Conservation (phyloP, 192 early-diverging fungal genomes). For the Backusella tarrabulga region DNA sequence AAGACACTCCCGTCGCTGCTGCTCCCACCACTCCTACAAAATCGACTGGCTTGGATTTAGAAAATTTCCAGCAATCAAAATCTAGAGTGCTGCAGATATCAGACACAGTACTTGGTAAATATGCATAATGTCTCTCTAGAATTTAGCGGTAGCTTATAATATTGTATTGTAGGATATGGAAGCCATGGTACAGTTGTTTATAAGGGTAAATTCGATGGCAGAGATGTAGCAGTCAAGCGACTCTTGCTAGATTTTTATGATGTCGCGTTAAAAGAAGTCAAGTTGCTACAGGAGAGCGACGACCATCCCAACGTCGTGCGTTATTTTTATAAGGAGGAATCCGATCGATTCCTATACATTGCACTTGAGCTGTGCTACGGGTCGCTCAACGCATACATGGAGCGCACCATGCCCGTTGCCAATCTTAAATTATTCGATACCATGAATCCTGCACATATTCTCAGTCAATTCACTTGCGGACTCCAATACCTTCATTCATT, state of each 20-base stretch:
- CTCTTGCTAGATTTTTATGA: constrained; percentile 95
- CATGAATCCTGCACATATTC: constrained; percentile 63
- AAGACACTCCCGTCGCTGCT: background rate
- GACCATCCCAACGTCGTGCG: constrained; percentile 95
- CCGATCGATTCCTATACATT: constrained; percentile 93
- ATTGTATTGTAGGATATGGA: constrained; percentile 72
- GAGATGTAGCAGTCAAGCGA: constrained; percentile 92
- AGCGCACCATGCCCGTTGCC: constrained; percentile 48
- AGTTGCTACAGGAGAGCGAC: constrained; percentile 89
- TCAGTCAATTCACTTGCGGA: constrained; percentile 85
- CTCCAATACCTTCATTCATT: constrained; percentile 87
- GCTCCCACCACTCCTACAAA: background rate
- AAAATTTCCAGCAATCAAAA: constrained; percentile 4
- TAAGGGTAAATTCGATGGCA: constrained; percentile 89
- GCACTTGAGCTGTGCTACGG: constrained; percentile 93
- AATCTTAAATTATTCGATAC: constrained; percentile 44
- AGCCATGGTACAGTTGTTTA: constrained; percentile 97
- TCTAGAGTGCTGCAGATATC: constrained; percentile 25
- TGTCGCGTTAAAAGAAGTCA: constrained; percentile 92
- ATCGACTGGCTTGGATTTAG: constrained; percentile 13
- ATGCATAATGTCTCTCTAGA: background rate
- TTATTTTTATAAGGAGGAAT: constrained; percentile 88
- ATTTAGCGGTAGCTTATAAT: background rate
- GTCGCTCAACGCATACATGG: constrained; percentile 85
- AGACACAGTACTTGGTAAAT: constrained; percentile 24